Conservation (phyloP, 2,329 filamentous ascomycete genomes). For the Verticillium longisporum region DNA sequence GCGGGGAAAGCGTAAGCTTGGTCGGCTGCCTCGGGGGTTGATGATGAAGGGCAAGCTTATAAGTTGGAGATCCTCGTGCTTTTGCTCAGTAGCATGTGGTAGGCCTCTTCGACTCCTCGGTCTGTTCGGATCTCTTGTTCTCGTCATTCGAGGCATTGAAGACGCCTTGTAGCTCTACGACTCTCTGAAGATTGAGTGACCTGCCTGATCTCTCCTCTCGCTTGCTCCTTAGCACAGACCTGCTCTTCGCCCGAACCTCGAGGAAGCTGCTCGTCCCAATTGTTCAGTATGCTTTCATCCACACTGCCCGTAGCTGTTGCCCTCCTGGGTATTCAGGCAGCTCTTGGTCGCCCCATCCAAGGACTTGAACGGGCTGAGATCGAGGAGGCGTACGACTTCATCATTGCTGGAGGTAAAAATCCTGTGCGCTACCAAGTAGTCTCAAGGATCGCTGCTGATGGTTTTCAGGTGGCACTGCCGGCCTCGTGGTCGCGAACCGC, state of each 20-base stretch:
- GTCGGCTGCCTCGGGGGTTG: background rate
- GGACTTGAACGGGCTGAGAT: slow-evolving; percentile 9
- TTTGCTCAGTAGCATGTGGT: background rate
- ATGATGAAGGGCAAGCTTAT: background rate
- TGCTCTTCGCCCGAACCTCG: background rate
- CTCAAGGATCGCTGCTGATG: background rate
- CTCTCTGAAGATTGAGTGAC: background rate
- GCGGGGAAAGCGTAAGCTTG: background rate
- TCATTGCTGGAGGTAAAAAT: slow-evolving; percentile 12
- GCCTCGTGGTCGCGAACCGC: slow-evolving; percentile 17
- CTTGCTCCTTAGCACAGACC: background rate
- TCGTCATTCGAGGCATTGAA: background rate
- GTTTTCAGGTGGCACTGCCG: slow-evolving; percentile 15
- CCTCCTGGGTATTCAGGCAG: slow-evolving; percentile 3
- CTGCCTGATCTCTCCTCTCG: background rate
- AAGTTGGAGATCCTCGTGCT: background rate
- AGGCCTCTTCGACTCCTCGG: background rate
- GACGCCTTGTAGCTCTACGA: background rate
- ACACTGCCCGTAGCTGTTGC: background rate
- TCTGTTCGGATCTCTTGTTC: background rate
- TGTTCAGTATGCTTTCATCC: background rate
- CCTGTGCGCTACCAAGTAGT: background rate
- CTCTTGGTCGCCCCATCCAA: slow-evolving; percentile 7
- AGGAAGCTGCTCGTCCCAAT: background rate
- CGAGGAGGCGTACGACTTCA: slow-evolving; percentile 13